phyloP scores from a whole-genome alignment of 306 rosid species.

The Cucumis sativus region Cucumber_9930_V3 NC_026656.2:17811001-17811500 shows the following conservation, averaged over 20 bases:
- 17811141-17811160: slow-evolving; percentile 35
- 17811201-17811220: background rate
- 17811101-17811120: slow-evolving; percentile 19
- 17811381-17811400: background rate
- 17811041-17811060: slow-evolving; percentile 93
- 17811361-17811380: background rate
- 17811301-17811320: slow-evolving; percentile 7
- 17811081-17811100: slow-evolving; percentile 73
- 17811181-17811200: background rate
- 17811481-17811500: slow-evolving; percentile 19
- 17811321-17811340: slow-evolving; percentile 10
- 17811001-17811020: slow-evolving; percentile 72
- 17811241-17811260: slow-evolving; percentile 1
- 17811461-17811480: background rate
- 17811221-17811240: background rate
- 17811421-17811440: background rate
- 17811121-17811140: slow-evolving; percentile 39
- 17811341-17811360: background rate
- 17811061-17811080: slow-evolving; percentile 98
- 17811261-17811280: background rate
- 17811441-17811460: background rate
- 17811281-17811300: slow-evolving; percentile 11
- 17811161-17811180: slow-evolving; percentile 22
- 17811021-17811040: slow-evolving; percentile 61
- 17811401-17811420: background rate